Evolutionary conservation across 2,329 filamentous ascomycete genomes (phyloP), one percentile per base, ranked within the genome.

Genomic region (Penicillium sclerotigenum): DNA sequence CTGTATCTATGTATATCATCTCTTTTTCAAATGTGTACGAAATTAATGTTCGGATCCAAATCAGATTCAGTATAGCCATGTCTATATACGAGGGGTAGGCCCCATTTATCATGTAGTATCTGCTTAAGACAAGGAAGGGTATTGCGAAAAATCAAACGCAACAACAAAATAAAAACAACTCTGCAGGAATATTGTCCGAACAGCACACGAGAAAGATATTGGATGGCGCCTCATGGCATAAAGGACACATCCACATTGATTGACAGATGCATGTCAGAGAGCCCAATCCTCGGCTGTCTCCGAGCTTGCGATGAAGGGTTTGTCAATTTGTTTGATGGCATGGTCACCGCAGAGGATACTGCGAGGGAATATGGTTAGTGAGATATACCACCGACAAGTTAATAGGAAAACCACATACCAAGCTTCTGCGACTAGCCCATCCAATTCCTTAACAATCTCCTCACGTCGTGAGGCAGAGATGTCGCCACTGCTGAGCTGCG

Each of bases 291-390:
- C 84, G 60, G 79, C 78, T 71, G 92, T 83, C 67, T 97, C 93
- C 22, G 82, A 81, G 5, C 81, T 77, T 34, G 82, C 83, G 54
- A 97, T 84, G 70, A 99, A 97, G 0, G 94, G 92, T 77, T 96
- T 91, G 66, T 97, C 91, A 56, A 99, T 90, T 68, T 89, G 84
- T 78, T 92, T 95, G 69, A 99, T 96, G 3, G 93, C 94, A 75
- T 95, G 85, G 62, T 99, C 94, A 70, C 91, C 92, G 74, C 94
- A 99, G 20, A 99, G 78, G 52, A 97, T 91, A 79, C 92, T 94
- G 64, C 28, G 45, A 20, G 24, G 13, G 29, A 42, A 51, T 13
- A 43, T 14, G 38, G 65, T 71, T 68, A 71, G 59, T 38, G 56
- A 29, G 59, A 51, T 28, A 33, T 20, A n/a, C 13, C 4, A 29